Conservation (phyloP, 192 early-diverging fungal genomes). For the Gonapodya sp. region DNA sequence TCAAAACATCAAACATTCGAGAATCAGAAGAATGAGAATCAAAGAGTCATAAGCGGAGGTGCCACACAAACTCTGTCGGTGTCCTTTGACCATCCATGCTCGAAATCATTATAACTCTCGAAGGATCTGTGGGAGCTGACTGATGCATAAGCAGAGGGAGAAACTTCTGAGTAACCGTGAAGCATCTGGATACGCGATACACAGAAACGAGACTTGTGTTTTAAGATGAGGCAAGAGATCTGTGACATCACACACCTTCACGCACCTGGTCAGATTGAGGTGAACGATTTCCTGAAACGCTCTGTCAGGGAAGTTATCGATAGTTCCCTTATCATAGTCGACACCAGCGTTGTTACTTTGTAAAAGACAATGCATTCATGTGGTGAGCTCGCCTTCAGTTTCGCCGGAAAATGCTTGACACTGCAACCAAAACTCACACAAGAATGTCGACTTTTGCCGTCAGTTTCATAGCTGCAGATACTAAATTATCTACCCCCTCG, state of each 20-base stretch:
- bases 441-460: background rate
- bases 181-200: no score
- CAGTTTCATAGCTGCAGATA: background rate
- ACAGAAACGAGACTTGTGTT: no score
- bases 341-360: background rate
- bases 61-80: no score
- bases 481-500: background rate
- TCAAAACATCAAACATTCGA: no score
- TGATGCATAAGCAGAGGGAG: background rate
- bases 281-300: background rate
- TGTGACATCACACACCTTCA: background rate
- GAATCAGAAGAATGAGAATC: no score
- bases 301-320: background rate
- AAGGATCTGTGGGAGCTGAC: background rate
- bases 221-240: background rate
- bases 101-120: background rate
- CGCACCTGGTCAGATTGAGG: constrained; percentile 1
- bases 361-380: background rate
- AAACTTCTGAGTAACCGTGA: constrained; percentile 8
- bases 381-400: background rate
- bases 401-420: background rate
- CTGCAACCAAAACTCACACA: background rate
- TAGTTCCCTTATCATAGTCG: background rate
- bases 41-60: no score
- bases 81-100: constrained; percentile 7